Conservation (phyloP, 106 monocot genomes). For the Dendrobium chrysotoxum region DNA sequence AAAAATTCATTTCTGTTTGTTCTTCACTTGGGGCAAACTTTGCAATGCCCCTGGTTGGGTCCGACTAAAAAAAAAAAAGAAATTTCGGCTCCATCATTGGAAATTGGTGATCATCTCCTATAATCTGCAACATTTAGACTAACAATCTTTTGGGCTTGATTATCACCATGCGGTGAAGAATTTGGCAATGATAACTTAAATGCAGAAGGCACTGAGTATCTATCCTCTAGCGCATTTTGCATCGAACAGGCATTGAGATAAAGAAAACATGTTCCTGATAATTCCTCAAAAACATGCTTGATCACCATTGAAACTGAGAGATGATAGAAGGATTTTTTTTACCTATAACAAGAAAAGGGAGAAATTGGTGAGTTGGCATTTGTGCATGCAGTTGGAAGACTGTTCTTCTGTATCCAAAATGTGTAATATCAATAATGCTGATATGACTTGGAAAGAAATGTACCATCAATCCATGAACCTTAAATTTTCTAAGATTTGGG, state of each 20-base stretch:
- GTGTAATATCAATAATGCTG: too few species aligned
- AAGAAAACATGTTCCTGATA: conserved; percentile 24
- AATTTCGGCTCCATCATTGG: neutral
- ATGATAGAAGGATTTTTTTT: conserved; percentile 25
- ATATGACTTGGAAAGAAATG: too few species aligned
- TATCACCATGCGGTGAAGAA: neutral
- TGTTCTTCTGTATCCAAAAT: neutral
- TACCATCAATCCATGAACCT: conserved; percentile 39
- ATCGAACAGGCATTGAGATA: conserved; percentile 12
- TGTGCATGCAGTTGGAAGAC: neutral
- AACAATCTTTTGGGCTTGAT: neutral
- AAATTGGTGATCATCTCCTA: neutral
- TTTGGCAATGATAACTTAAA: neutral
- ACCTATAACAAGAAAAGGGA: conserved; percentile 17
- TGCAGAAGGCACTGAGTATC: too few species aligned
- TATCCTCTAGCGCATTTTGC: neutral
- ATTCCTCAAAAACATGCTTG: conserved; percentile 18
- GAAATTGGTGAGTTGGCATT: neutral
- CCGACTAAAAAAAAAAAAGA: neutral
- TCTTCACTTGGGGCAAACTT: too few species aligned
- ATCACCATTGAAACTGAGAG: conserved; percentile 31
- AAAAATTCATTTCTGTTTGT: too few species aligned
- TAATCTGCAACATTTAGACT: neutral
- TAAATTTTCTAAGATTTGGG: conserved; percentile 29
- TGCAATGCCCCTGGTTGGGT: too few species aligned